phyloP scores from a whole-genome alignment of 73 alveolate species.

The Uronychia setigera region DNA sequence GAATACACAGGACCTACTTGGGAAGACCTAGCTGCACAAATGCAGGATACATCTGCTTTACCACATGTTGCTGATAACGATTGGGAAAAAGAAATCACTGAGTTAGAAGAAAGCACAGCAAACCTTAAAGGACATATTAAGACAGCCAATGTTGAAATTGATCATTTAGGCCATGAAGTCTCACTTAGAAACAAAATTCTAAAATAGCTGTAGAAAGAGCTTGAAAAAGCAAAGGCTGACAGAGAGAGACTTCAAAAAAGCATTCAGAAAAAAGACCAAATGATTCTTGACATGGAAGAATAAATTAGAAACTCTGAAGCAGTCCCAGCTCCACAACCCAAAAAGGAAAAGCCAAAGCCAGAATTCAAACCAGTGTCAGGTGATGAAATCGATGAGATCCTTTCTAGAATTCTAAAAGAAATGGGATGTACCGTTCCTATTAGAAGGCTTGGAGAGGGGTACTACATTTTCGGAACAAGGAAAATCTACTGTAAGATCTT shows the following conservation, averaged over 20 bases:
- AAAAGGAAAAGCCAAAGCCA: not conserved
- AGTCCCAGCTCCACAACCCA: not conserved
- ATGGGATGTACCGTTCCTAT: conserved; percentile 58
- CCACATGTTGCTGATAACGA: not conserved
- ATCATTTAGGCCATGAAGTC: not conserved
- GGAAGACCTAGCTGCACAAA: not conserved
- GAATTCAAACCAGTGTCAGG: not conserved
- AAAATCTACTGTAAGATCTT: conserved; percentile 48
- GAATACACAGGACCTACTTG: not conserved
- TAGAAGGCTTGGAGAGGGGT: conserved; percentile 49
- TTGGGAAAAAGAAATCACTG: not conserved
- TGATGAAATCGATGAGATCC: conserved; percentile 64
- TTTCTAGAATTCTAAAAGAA: conserved; percentile 28
- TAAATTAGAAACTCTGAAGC: not conserved
- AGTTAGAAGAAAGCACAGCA: not conserved
- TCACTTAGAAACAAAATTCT: not conserved
- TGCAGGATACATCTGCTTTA: not conserved
- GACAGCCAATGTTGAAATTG: not conserved
- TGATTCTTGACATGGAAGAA: not conserved
- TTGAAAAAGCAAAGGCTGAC: not conserved
- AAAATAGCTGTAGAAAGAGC: not conserved
- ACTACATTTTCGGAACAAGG: conserved; percentile 65
- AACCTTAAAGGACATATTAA: not conserved
- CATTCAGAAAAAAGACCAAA: not conserved
- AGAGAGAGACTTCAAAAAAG: not conserved